phyloP scores from a whole-genome alignment of 2,329 filamentous ascomycete species.

The Fusarium sp. region DNA sequence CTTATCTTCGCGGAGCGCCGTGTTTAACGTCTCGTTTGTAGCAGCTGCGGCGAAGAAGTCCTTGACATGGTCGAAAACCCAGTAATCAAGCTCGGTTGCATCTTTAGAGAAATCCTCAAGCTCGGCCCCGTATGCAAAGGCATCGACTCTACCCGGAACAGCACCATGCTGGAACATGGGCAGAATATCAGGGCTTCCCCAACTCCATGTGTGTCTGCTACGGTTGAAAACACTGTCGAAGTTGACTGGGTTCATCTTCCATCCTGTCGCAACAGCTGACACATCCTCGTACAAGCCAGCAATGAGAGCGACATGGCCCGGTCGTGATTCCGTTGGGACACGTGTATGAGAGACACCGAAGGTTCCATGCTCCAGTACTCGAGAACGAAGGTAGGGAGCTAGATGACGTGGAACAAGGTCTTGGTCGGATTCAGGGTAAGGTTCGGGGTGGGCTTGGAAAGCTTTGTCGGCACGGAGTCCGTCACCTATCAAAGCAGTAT shows the following conservation, averaged over 20 bases:
- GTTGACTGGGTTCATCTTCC: constrained; percentile 98
- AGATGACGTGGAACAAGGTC: constrained; percentile 81
- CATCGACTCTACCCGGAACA: constrained; percentile 85
- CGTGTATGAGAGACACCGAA: constrained; percentile 98
- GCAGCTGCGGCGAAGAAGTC: constrained; percentile 84
- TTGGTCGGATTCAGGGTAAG: constrained; percentile 74
- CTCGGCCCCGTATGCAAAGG: constrained; percentile 85
- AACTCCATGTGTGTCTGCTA: constrained; percentile 97
- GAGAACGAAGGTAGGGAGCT: constrained; percentile 90
- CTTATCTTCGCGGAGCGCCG: constrained; percentile 82
- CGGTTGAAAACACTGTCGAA: constrained; percentile 99
- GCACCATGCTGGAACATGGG: constrained; percentile 98
- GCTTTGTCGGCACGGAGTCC: constrained; percentile 97
- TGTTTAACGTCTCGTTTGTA: constrained; percentile 79
- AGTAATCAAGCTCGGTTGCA: constrained; percentile 84
- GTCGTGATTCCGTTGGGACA: constrained; percentile 95
- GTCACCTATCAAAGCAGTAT: constrained; percentile 68
- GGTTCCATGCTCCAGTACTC: constrained; percentile 88
- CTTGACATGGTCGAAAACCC: constrained; percentile 97
- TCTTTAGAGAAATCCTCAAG: constrained; percentile 91
- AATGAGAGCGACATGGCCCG: constrained; percentile 96
- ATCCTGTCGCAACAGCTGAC: constrained; percentile 94
- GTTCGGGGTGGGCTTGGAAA: constrained; percentile 92
- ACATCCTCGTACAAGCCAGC: constrained; percentile 98
- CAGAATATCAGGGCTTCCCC: constrained; percentile 97